Evolutionary conservation across 805 yeast genomes (phyloP).

Genomic region (Candida krabiensis): DNA sequence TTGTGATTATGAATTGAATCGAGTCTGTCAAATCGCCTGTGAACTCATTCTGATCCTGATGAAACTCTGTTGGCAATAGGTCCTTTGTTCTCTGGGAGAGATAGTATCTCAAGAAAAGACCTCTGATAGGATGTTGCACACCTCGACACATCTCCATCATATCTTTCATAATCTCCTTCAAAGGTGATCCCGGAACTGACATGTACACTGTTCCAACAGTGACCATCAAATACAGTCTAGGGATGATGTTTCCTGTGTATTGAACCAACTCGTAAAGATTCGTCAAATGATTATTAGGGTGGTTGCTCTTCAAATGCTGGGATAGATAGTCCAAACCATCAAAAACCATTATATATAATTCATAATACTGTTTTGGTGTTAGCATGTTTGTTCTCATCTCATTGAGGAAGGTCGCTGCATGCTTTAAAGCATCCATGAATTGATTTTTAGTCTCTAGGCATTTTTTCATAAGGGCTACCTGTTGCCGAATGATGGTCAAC

Average conservation of each 20-base stretch:
- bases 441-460: slow-evolving; percentile 63
- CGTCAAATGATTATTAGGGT: slow-evolving; percentile 71
- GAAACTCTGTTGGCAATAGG: slow-evolving; percentile 45
- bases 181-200: slow-evolving; percentile 74
- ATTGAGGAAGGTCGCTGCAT: slow-evolving; percentile 76
- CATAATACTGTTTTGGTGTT: slow-evolving; percentile 92
- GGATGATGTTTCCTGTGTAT: slow-evolving; percentile 90
- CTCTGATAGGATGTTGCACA: slow-evolving; percentile 92
- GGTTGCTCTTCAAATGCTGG: slow-evolving; percentile 61
- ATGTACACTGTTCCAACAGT: slow-evolving; percentile 91
- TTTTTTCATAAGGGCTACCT: slow-evolving; percentile 73
- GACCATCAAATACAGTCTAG: slow-evolving; percentile 90
- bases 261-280: slow-evolving; percentile 94
- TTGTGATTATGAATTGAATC: slow-evolving; percentile 75
- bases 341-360: slow-evolving; percentile 77
- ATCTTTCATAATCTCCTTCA: slow-evolving; percentile 85
- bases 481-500: slow-evolving; percentile 58
- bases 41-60: slow-evolving; percentile 18
- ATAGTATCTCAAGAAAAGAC: slow-evolving; percentile 86
- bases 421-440: slow-evolving; percentile 85
- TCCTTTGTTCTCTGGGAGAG: slow-evolving; percentile 80
- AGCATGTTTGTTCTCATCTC: slow-evolving; percentile 76
- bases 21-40: slow-evolving; percentile 56
- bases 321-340: slow-evolving; percentile 77
- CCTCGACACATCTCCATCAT: slow-evolving; percentile 98